Evolutionary conservation across 176 grass and related monocot genomes (phyloP), one percentile per base, ranked within the genome.

Genomic region (Oryza coarctata): DNA sequence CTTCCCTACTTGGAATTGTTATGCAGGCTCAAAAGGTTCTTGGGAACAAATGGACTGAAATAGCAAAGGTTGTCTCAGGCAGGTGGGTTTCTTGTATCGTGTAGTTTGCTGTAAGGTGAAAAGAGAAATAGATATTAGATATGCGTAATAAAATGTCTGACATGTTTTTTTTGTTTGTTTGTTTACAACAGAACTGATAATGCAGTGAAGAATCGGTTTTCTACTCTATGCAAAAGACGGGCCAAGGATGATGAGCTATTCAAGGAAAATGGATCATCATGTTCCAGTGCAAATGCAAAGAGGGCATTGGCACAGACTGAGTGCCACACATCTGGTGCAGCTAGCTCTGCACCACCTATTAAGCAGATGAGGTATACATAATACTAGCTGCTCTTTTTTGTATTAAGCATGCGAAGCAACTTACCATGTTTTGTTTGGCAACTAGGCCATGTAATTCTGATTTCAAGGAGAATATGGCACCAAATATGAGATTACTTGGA

Each of bases 1-100:
- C 3, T 70, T 87, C 67, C 36, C 85, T 30, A 61, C 60, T n/a
- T 83, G 25, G 72, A 77, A 65, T 66, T 92, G 9, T 69, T 76
- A 44, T 87, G 60, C 86, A 95, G 97, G 93, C 93, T 74, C 97
- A 99, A 82, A 99, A 94, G 81, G 71, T 92, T 87, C 83, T 95
- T 43, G 96, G 96, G 44, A 99, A 99, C 76, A 94, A 77, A 86
- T 95, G 91, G 96, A 99, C 96, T 83, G 96, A 99, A 81, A 99
- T 99, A 68, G 93, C 93, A n/a, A 99, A 99, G 64, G 91, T 99
- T 61, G 93, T 99, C 13, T 88, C 96, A 10, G 93, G 96, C 79
- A 99, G 96, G 96, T 99, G 83, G 20, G 88, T 71, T 55, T 77
- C 67, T 89, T 65, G 43, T 65, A 41, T 44, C 69, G 47, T 85